Evolutionary conservation across 1,284 basidiomycete genomes (phyloP), one percentile per base, ranked within the genome.

Genomic region (Cryptococcus sp.): DNA sequence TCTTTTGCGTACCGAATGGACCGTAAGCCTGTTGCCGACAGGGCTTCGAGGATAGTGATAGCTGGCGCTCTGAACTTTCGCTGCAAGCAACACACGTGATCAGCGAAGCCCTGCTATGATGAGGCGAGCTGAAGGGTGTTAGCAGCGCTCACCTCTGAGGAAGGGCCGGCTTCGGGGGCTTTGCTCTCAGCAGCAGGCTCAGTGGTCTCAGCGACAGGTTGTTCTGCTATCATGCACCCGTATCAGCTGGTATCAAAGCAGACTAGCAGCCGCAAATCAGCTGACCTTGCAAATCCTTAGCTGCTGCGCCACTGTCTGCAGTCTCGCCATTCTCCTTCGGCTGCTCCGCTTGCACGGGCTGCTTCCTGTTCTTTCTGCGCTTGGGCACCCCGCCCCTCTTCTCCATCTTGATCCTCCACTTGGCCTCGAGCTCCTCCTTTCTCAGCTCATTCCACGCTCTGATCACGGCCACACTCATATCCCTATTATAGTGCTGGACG

Each of bases 1-100:
- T 99, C 95, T 69, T 97, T 94, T 0, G 95, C 95, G 75, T 99
- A 99, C 35, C 95, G 90, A 63, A 99, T 98, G 3, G 93, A 90
- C 13, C 95, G 88, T 23, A 99, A 83, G 23, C 95, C 95, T 0
- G 96, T 99, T 0, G 95, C 95, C 17, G 92, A 93, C 19, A 99
- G 85, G 0, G 94, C 93, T 78, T 99, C 95, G n/a, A 99, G 83
- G 15, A 96, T 83, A 10, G 87, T 87, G 69, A 94, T 87, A 63
- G 85, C 87, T 65, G 87, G 83, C 0, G 86, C 83, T 38, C 80
- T 78, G 54, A 62, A 62, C 20, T 58, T 62, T 16, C 48, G 52
- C 61, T 62, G 45, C 45, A 45, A 25, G 15, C 16, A 13, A 41
- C 25, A 25, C 25, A 25, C 25, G 6, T 3, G 25, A 25, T 25